phyloP scores from a whole-genome alignment of 2,329 filamentous ascomycete species.

The Alternaria brassicicola region DNA sequence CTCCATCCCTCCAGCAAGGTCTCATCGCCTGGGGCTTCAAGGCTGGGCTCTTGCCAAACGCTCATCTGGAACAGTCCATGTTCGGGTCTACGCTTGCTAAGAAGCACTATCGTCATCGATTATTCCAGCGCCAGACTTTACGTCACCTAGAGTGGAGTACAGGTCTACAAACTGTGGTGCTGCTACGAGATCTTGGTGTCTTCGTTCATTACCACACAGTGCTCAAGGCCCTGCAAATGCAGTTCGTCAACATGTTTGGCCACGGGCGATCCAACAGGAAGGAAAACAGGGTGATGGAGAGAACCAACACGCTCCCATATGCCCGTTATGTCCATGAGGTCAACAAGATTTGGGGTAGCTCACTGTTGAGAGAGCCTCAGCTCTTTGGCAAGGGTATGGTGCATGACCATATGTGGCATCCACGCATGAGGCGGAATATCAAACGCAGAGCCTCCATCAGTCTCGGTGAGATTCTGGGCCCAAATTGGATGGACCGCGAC shows the following conservation, averaged over 20 bases:
- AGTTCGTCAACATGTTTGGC: conserved; percentile 42
- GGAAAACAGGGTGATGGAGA: conserved; percentile 37
- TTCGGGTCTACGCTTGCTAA: conserved; percentile 24
- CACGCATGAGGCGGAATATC: conserved; percentile 16
- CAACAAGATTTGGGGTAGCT: conserved; percentile 39
- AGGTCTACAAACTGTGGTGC: conserved; percentile 35
- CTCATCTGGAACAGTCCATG: conserved; percentile 33
- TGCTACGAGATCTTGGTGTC: conserved; percentile 39
- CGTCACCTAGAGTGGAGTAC: conserved; percentile 34
- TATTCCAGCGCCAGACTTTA: conserved; percentile 26
- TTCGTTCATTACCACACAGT: conserved; percentile 34
- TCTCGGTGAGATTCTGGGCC: conserved; percentile 12
- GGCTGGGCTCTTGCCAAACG: conserved; percentile 33
- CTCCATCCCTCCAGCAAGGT: conserved; percentile 31
- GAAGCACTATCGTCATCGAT: conserved; percentile 31
- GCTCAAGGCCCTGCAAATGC: conserved; percentile 32
- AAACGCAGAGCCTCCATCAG: conserved; percentile 9
- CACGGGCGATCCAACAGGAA: conserved; percentile 23
- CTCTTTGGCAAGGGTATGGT: conserved; percentile 10
- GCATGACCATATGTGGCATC: conserved; percentile 24
- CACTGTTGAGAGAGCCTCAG: conserved; percentile 33
- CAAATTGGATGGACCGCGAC: not conserved
- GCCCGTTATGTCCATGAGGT: conserved; percentile 31
- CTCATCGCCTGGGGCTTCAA: conserved; percentile 46
- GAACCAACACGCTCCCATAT: conserved; percentile 28